These are phyloP conservation scores for Plasmodium vivax DNA, from an alignment of 169 alveolate genomes.

Conservation along the genomic window DNA sequence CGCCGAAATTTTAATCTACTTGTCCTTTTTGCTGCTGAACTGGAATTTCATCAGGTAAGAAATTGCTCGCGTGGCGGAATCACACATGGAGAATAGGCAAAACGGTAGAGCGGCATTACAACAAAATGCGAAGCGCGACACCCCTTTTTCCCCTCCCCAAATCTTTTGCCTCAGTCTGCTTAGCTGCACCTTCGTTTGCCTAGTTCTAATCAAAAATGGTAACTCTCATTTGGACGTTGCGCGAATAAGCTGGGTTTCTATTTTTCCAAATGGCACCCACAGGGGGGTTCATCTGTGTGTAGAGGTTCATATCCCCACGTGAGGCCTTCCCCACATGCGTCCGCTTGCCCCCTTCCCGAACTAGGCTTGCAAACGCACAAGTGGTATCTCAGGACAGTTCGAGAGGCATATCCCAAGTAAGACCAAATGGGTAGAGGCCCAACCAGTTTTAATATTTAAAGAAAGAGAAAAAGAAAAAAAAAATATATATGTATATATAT, in stretches of 20 bases:
- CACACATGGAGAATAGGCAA: not conserved
- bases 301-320: not conserved
- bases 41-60: conserved; percentile 55
- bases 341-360: not conserved
- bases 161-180: not conserved
- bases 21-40: conserved; percentile 75
- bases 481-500: not conserved
- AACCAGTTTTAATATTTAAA: conserved; percentile 54
- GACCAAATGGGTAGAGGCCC: conserved; percentile 60
- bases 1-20: conserved; percentile 84
- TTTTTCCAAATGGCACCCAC: not conserved
- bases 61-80: not conserved
- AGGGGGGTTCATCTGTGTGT: not conserved
- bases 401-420: conserved; percentile 75
- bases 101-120: not conserved
- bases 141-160: not conserved
- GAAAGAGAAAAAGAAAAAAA: conserved; percentile 47
- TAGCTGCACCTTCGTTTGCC: conserved; percentile 23
- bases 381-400: conserved; percentile 75
- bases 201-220: conserved; percentile 48
- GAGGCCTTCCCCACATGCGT: not conserved
- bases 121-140: not conserved
- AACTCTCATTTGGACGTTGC: not conserved
- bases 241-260: not conserved
- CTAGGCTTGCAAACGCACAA: conserved; percentile 75